Conservation (phyloP, 495 filamentous ascomycete genomes). For the Mytilinidion resinicola region DNA sequence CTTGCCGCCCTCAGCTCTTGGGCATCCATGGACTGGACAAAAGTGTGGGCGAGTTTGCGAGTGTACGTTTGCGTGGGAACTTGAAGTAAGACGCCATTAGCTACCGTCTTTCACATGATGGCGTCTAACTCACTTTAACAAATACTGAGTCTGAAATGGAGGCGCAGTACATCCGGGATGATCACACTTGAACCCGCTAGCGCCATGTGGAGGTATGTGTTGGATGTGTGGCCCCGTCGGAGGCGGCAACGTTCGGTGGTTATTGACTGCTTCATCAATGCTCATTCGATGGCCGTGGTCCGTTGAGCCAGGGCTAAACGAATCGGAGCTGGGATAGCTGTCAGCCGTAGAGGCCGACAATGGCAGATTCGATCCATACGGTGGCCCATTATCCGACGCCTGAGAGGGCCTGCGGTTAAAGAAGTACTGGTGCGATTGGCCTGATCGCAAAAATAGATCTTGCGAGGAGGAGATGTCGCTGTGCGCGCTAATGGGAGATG, state of each 20-base stretch:
- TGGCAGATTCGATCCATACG: slow-evolving; percentile 24
- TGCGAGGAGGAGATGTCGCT: slow-evolving; percentile 24
- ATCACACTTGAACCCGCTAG: slow-evolving; percentile 53
- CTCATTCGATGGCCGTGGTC: slow-evolving; percentile 18
- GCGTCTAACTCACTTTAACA: slow-evolving; percentile 55
- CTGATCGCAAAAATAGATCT: slow-evolving; percentile 23
- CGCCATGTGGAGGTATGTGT: slow-evolving; percentile 25
- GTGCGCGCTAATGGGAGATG: slow-evolving; percentile 30
- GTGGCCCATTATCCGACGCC: slow-evolving; percentile 26
- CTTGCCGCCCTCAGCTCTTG: slow-evolving; percentile 74
- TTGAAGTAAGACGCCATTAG: slow-evolving; percentile 37
- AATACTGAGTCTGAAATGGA: slow-evolving; percentile 89
- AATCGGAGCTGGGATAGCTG: slow-evolving; percentile 32
- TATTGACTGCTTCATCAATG: slow-evolving; percentile 26
- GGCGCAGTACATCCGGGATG: slow-evolving; percentile 69
- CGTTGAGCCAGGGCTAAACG: slow-evolving; percentile 30
- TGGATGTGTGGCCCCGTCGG: slow-evolving; percentile 29
- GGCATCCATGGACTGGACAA: slow-evolving; percentile 74
- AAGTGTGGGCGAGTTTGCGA: slow-evolving; percentile 86
- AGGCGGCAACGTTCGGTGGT: slow-evolving; percentile 20
- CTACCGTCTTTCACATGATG: neutral
- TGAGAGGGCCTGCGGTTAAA: slow-evolving; percentile 31
- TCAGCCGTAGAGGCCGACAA: slow-evolving; percentile 31
- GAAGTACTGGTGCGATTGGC: slow-evolving; percentile 19
- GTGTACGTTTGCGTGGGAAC: slow-evolving; percentile 97